Evolutionary conservation across 2,329 filamentous ascomycete species (phyloP).

Genomic region (Orbilia javanica): DNA sequence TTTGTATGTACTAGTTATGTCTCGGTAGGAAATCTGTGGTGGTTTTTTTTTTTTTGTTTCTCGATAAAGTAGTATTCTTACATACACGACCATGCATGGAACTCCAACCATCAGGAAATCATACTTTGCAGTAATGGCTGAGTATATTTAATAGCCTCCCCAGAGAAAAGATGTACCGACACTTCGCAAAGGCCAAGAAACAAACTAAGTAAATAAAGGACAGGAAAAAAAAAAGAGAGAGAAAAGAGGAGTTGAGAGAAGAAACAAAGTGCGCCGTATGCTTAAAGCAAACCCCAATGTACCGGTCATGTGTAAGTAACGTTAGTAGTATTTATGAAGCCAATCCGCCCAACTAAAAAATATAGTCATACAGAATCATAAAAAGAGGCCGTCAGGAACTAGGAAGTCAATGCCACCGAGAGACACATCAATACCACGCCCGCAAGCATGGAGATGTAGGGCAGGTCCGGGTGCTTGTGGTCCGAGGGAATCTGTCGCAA

Average conservation of each 20-base stretch:
- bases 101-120: neutral
- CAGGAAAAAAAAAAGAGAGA: neutral
- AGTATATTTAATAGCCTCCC: neutral
- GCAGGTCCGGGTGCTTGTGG: conserved; percentile 53
- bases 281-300: neutral
- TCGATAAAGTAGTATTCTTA: conserved; percentile 10
- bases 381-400: conserved; percentile 14
- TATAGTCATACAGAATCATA: conserved; percentile 16
- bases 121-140: too few relatives aligned
- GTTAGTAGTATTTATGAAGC: too few relatives aligned
- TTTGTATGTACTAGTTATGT: too few relatives aligned
- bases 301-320: neutral
- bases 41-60: too few relatives aligned
- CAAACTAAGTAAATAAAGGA: neutral
- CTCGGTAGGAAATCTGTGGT: too few relatives aligned
- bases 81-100: neutral
- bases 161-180: too few relatives aligned
- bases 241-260: neutral
- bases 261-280: neutral
- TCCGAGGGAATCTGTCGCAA: conserved; percentile 82
- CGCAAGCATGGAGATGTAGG: conserved; percentile 52
- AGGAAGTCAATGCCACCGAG: conserved; percentile 50
- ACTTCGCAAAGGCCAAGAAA: neutral
- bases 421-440: conserved; percentile 51
- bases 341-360: conserved; percentile 10